Percentiles rank a stretch among this genome's conserved stretches.
Conservation (phyloP, 1,284 basidiomycete genomes). For the Cutaneotrichosporon sp. region DNA sequence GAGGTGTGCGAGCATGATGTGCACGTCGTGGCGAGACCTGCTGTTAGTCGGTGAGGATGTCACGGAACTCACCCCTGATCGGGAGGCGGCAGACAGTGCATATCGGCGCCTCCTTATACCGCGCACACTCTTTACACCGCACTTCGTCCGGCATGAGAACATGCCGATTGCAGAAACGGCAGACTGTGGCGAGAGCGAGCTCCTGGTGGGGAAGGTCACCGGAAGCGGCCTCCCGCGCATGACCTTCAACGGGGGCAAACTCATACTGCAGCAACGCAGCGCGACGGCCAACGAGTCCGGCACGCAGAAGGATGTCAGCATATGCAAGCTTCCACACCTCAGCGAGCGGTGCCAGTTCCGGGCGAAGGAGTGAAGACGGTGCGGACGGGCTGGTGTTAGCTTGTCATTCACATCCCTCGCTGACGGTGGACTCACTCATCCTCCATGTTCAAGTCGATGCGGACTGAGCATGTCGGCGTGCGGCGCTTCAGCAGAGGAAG, state of each 20-base stretch:
- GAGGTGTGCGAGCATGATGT: slow-evolving; percentile 61
- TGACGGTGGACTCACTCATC: slow-evolving; percentile 20
- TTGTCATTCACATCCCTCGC: no score
- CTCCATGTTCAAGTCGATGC: slow-evolving; percentile 26
- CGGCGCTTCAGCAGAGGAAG: slow-evolving; percentile 4
- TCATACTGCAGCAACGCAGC: slow-evolving; percentile 61
- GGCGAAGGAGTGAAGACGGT: slow-evolving; percentile 26
- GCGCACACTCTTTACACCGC: neutral
- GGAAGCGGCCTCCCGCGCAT: slow-evolving; percentile 8
- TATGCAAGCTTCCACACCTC: slow-evolving; percentile 54
- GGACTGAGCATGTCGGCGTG: slow-evolving; percentile 21
- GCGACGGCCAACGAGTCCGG: slow-evolving; percentile 63
- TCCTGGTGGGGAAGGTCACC: slow-evolving; percentile 8
- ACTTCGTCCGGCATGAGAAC: slow-evolving; percentile 5
- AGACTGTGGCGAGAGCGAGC: slow-evolving; percentile 13
- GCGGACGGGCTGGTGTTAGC: slow-evolving; percentile 20
- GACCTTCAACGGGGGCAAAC: slow-evolving; percentile 39
- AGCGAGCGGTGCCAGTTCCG: slow-evolving; percentile 24
- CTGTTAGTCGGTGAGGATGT: neutral
- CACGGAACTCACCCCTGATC: slow-evolving; percentile 67
- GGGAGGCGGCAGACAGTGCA: slow-evolving; percentile 60
- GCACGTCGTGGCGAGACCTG: slow-evolving; percentile 67
- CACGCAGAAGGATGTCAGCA: slow-evolving; percentile 66
- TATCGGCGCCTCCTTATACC: slow-evolving; percentile 4
- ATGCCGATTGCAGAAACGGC: slow-evolving; percentile 10